Evolutionary conservation across 139 green algal species (phyloP), one percentile per base, ranked within the genome.

Genomic region (Gonium pectorale): DNA sequence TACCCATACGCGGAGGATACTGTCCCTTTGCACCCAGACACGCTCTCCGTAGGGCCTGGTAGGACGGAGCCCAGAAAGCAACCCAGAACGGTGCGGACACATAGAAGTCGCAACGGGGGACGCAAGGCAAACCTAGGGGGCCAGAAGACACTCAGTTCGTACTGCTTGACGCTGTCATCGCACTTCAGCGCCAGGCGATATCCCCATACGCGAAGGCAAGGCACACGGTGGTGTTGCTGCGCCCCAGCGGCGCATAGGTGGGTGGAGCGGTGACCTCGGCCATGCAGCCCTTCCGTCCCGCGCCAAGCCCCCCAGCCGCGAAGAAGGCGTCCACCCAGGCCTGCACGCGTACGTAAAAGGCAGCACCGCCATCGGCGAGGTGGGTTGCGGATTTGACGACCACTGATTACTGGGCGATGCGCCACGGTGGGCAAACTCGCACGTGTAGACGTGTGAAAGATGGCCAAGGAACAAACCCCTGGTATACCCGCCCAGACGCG

Each of bases 321-420:
- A 90, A 82, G 81, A 90, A 88, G 0, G 81, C 81, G 27, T 78
- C 24, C 35, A 82, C 86, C 73, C 75, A 90, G 8, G 17, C 33
- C 85, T 89, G 78, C 59, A 29, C 22, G 24, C 40, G 22, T 24
- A 66, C 19, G 56, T 7, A n/a, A n/a, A 66, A n/a, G 22, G 21
- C 40, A 59, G 40, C 24, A 21, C 35, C 21, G 24, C 22, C 40
- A 74, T 19, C 21, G 43, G 21, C 40, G 29, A 29, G 43, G 68
- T 9, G 29, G 29, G 68, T 33, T 40, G 31, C 31, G 7, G 9
- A 40, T n/a, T 24, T 29, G 7, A 40, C 7, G 31, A 29, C 62
- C 31, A 24, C 31, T 40, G 7, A 69, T 13, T 43, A 40, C 31
- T 8, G 31, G 0, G 9, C 9, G n/a, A 21, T 43, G 4, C 62